These are phyloP conservation scores for Dothideomycetes sp. DNA, from an alignment of 2,329 filamentous ascomycete genomes.

Conservation along the genomic window DNA sequence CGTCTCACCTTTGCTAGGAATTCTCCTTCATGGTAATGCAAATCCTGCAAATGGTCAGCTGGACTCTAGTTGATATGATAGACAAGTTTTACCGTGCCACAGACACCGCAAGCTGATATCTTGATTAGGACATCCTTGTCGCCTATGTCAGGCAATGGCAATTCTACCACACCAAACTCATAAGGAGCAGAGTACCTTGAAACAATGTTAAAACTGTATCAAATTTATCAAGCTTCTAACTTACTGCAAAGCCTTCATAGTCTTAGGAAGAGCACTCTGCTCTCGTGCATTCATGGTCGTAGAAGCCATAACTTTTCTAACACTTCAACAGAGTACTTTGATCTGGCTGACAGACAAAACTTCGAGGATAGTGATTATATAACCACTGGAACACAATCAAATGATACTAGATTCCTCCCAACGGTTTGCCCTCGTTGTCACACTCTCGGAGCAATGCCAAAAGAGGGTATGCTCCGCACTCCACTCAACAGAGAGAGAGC, in stretches of 20 bases:
- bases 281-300: not conserved
- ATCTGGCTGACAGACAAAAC: not conserved
- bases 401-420: not conserved
- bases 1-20: slow-evolving; percentile 39
- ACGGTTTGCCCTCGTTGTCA: not conserved
- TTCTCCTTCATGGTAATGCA: slow-evolving; percentile 60
- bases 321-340: too few species aligned
- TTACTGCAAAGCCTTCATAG: slow-evolving; percentile 13
- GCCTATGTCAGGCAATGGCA: slow-evolving; percentile 11
- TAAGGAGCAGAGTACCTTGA: slow-evolving; percentile 12
- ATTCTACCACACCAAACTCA: slow-evolving; percentile 12
- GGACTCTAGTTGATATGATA: too few species aligned
- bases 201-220: too few species aligned
- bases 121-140: slow-evolving; percentile 14
- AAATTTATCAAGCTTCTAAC: too few species aligned
- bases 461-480: not conserved
- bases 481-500: too few species aligned
- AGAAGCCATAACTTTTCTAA: too few species aligned
- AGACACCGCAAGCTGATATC: slow-evolving; percentile 15
- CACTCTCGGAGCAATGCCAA: not conserved
- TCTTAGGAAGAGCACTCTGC: not conserved
- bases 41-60: slow-evolving; percentile 26
- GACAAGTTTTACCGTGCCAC: slow-evolving; percentile 15
- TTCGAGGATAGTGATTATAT: not conserved
- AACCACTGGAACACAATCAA: not conserved